Conservation (phyloP, 257 asterid species). For the Anisodus tanguticus region DNA sequence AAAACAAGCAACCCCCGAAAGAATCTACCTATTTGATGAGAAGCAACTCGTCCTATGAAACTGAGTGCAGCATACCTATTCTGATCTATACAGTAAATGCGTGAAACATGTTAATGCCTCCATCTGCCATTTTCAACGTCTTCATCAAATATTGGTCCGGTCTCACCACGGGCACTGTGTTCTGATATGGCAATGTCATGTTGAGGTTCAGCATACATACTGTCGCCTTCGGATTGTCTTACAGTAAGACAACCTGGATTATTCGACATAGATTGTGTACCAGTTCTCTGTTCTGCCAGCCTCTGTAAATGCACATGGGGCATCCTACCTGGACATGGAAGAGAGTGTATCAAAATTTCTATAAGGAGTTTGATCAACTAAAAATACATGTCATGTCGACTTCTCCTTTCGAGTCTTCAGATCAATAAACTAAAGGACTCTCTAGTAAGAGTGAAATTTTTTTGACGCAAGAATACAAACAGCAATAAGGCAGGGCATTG, state of each 20-base stretch:
- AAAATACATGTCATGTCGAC: background rate
- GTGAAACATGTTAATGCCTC: constrained; percentile 37
- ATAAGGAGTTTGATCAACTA: background rate
- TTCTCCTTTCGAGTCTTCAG: background rate
- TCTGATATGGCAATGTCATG: constrained; percentile 34
- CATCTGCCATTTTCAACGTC: constrained; percentile 49
- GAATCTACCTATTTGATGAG: background rate
- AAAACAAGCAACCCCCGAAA: constrained; percentile 13
- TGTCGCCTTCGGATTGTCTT: constrained; percentile 53
- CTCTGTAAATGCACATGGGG: constrained; percentile 84
- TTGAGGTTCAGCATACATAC: constrained; percentile 44
- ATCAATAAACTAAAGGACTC: background rate
- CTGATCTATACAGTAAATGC: constrained; percentile 29
- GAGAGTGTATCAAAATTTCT: background rate
- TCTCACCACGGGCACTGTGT: constrained; percentile 29
- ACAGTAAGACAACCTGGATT: constrained; percentile 43
- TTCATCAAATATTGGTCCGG: constrained; percentile 45
- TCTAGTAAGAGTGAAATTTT: background rate
- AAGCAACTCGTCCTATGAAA: background rate
- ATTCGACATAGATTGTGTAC: constrained; percentile 41
- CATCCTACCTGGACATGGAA: constrained; percentile 78
- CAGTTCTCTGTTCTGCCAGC: constrained; percentile 70
- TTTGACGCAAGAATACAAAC: background rate
- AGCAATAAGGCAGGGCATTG: background rate
- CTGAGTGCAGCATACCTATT: constrained; percentile 23